A percentile compares a stretch with the other conserved stretches of the same genome.
Evolutionary conservation across 257 asterid genomes (phyloP).

Genomic region (Oldenlandia corymbosa): DNA sequence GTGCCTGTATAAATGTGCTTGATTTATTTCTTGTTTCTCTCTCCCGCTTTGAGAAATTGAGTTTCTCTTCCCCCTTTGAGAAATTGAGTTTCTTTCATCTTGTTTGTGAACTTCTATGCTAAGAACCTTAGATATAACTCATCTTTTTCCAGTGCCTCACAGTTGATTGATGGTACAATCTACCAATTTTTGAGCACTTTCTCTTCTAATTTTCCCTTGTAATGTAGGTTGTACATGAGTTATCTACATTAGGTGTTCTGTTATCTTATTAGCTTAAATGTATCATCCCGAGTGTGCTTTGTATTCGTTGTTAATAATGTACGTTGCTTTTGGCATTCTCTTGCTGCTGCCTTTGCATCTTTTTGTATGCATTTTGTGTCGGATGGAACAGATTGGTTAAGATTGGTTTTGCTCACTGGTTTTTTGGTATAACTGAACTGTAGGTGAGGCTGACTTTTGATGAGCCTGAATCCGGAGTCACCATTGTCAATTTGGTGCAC

Average conservation of each 20-base stretch:
- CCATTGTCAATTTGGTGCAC: slow-evolving; percentile 70
- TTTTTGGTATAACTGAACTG: slow-evolving; percentile 7
- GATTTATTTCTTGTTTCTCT: too few relatives aligned
- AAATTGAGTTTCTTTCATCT: too few relatives aligned
- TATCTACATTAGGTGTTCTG: too few relatives aligned
- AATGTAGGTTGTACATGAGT: too few relatives aligned
- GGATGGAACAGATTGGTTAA: background rate
- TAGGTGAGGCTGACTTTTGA: slow-evolving; percentile 80
- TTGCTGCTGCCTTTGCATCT: background rate
- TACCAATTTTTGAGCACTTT: background rate
- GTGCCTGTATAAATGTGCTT: background rate
- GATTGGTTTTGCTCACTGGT: background rate
- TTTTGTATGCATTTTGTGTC: background rate
- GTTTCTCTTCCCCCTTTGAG: too few relatives aligned
- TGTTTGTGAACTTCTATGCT: too few relatives aligned
- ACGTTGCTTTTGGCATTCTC: background rate
- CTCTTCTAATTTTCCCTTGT: background rate
- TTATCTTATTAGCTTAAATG: too few relatives aligned
- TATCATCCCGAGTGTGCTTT: too few relatives aligned
- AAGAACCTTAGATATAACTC: too few relatives aligned
- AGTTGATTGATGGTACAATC: background rate
- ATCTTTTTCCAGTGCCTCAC: background rate
- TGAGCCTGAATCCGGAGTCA: slow-evolving; percentile 83
- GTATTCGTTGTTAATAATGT: background rate
- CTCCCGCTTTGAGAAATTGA: too few relatives aligned